A percentile compares a stretch with the other conserved stretches of the same genome.
Evolutionary conservation across 192 early-diverging fungal genomes (phyloP).

Genomic region (Diversispora epigaea): DNA sequence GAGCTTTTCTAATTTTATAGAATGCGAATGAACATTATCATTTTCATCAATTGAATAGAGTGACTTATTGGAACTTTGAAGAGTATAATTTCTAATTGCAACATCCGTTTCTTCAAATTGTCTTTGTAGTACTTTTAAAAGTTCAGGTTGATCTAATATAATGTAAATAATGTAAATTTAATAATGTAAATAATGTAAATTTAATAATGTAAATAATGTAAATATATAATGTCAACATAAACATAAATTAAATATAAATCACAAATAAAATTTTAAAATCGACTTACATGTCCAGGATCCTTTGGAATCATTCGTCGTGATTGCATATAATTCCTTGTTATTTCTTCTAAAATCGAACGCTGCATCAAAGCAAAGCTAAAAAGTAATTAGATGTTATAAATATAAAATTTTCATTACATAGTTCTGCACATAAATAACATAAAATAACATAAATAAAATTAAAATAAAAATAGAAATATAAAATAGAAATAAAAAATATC

Average conservation of each 20-base stretch:
- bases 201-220: not conserved
- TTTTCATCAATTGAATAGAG: not conserved
- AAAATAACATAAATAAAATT: no score
- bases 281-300: conserved; percentile 21
- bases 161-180: not conserved
- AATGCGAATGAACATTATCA: not conserved
- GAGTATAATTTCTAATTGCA: not conserved
- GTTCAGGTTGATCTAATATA: not conserved
- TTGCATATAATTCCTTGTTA: conserved; percentile 4
- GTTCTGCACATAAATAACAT: no score
- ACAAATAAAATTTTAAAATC: no score
- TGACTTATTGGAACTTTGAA: not conserved
- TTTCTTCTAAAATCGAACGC: conserved; percentile 27
- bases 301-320: not conserved
- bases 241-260: no score
- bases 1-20: not conserved
- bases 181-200: not conserved
- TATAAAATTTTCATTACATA: not conserved
- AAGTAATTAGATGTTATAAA: not conserved
- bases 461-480: no score
- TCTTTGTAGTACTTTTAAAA: not conserved
- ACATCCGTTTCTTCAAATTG: not conserved
- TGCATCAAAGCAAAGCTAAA: conserved; percentile 12
- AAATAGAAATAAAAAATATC: not conserved
- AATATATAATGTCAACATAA: not conserved